These are phyloP conservation scores for Fusarium dimerum DNA, from an alignment of 2,329 filamentous ascomycete genomes.

Conservation along the genomic window DNA sequence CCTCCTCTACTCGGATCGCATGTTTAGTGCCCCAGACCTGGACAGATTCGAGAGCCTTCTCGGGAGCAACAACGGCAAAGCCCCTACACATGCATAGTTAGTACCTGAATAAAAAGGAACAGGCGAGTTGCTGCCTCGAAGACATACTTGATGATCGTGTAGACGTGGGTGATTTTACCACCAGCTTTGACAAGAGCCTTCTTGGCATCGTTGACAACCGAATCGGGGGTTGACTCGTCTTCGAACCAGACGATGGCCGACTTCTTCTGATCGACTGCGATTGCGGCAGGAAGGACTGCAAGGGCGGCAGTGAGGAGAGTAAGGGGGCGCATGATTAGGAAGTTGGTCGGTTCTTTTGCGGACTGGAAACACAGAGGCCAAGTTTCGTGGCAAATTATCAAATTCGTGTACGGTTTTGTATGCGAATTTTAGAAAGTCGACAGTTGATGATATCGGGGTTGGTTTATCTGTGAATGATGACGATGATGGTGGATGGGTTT, in stretches of 20 bases:
- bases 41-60: slow-evolving; percentile 67
- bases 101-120: slow-evolving; percentile 6
- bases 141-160: slow-evolving; percentile 66
- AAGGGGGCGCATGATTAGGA: slow-evolving; percentile 63
- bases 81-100: slow-evolving; percentile 54
- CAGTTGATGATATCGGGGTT: neutral
- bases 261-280: slow-evolving; percentile 68
- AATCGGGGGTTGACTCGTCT: slow-evolving; percentile 62
- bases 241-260: slow-evolving; percentile 79
- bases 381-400: neutral
- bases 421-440: neutral
- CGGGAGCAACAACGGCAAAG: slow-evolving; percentile 74
- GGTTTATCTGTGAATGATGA: neutral
- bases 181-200: slow-evolving; percentile 68
- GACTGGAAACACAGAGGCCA: neutral
- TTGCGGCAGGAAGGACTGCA: slow-evolving; percentile 57
- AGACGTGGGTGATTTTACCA: slow-evolving; percentile 78
- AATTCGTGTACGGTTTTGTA: neutral
- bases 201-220: slow-evolving; percentile 71
- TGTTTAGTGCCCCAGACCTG: slow-evolving; percentile 58
- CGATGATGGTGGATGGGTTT: neutral
- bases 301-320: slow-evolving; percentile 55
- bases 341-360: neutral
- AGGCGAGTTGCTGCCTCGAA: neutral
- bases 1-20: slow-evolving; percentile 67